Base-by-base conservation (phyloP, 768 basidiomycete species). In the Coprinopsis strossmayeri region DNA sequence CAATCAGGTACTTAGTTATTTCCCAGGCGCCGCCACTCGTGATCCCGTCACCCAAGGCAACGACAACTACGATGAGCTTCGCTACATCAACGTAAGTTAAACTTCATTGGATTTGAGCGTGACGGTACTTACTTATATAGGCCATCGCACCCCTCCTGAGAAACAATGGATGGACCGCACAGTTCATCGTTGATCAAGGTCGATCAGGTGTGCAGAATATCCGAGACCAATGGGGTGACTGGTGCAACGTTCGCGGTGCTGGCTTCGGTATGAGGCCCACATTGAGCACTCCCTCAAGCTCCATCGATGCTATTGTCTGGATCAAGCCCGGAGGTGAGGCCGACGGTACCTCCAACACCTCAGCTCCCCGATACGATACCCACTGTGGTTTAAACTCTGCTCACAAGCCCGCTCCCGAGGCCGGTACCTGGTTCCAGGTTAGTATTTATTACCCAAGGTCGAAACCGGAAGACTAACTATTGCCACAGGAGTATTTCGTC, bases 311-410 rank as follows among this genome's bases (percentile, higher is more conserved):
- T 41, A 76, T 82, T 58, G 78, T 80, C 52, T 82, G 79, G 79
- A 72, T 79, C 55, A 83, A 83, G 68, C 80, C 81, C 32, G 79
- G 80, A 71, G 80, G 81, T 57, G 79, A 82, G 64, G 78, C 72
- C 53, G 81, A 82, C 57, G 80, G 81, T 57, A 82, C 81, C 27
- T 72, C 68, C 52, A 72, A 82, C 70, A 71, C 67, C 41, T 74
- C 76, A 13, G 64, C 80, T 20, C 57, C 70, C 12, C 73, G 79
- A 43, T 81, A 69, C 61, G 80, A 82, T 55, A 60, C 66, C 20
- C 70, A 74, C 55, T 80, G 79, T 56, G 69, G 68, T 35, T 41
- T 57, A 51, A 76, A 77, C 46, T 79, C 81, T 59, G 77, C 79
- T 45, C 60, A 64, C 34, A 67, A 71, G 51, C 76, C 76, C 43